A percentile compares a stretch with the other conserved stretches of the same genome.
Conservation (phyloP, 2,329 filamentous ascomycete genomes). For the Tolypocladium sp. region DNA sequence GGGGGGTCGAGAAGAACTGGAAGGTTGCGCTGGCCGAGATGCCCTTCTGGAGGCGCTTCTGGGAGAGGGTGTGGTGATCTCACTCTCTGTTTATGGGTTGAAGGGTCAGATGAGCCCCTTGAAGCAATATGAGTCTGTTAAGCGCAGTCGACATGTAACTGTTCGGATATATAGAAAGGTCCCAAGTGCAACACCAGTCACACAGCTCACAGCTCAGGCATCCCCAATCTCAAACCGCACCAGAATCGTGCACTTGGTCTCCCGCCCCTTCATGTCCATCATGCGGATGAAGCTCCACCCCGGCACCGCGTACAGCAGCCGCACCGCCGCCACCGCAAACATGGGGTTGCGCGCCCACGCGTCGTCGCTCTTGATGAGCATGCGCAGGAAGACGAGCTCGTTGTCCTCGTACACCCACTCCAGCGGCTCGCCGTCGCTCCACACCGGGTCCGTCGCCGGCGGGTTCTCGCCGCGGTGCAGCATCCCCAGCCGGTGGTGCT, state of each 20-base stretch:
- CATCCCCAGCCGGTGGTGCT: conserved; percentile 46
- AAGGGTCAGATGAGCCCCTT: neutral
- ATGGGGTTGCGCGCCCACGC: conserved; percentile 53
- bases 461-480: conserved; percentile 50
- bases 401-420: conserved; percentile 63
- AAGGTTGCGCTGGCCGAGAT: too few species aligned
- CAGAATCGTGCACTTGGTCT: conserved; percentile 53
- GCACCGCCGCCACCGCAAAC: conserved; percentile 50
- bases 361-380: conserved; percentile 60
- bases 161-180: neutral
- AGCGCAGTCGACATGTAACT: neutral
- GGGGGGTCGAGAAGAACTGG: too few species aligned
- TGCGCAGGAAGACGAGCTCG: conserved; percentile 53
- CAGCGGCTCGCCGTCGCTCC: conserved; percentile 56
- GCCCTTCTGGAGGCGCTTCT: neutral
- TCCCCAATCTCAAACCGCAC: conserved; percentile 51
- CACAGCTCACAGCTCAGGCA: conserved; percentile 12
- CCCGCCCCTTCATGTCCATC: conserved; percentile 54
- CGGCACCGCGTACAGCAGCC: conserved; percentile 43
- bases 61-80: neutral
- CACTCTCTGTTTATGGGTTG: neutral
- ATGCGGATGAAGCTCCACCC: conserved; percentile 58
- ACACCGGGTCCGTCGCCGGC: conserved; percentile 50
- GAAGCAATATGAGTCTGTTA: neutral
- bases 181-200: neutral